Base-by-base conservation (phyloP, 2,329 filamentous ascomycete genomes). In the Aspergillus piperis region DNA sequence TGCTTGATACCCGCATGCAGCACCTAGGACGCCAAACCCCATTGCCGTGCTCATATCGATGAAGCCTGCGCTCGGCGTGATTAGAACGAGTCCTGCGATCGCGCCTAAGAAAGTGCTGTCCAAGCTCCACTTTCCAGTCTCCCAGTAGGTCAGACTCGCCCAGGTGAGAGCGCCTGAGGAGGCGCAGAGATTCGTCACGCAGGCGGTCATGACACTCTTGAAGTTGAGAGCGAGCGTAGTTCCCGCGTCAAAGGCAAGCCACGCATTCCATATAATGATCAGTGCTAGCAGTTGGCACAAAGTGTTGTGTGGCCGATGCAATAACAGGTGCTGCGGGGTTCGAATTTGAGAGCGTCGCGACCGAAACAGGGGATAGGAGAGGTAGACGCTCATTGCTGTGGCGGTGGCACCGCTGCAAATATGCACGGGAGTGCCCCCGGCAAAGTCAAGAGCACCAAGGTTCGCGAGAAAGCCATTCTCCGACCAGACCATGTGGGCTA, bases 71-170 rank as follows among this genome's bases (percentile, higher is more conserved):
- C 80, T 73, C 0, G 81, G 81, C 0, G 81, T 83, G 54, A 84
- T 83, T 75, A 83, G 81, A 21, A 84, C 81, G 4, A 84, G 72
- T 0, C 81, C 81, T 0, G 81, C 73, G n/a, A 84, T 81, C 0
- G 81, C 81, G 8, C 82, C 82, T 76, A 83, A 80, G 68, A 83
- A 83, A 4, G 77, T 81, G 3, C 77, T 77, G 62, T 83, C 81
- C 8, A 83, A 66, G 17, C 80, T 82, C 79, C 80, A 83, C 61
- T 69, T 72, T 15, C 73, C 77, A 6, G 71, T 73, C 57, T 77
- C 81, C 32, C 72, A 69, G 61, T 77, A 82, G 1, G 79, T 81
- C 42, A 82, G 76, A 19, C 72, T 61, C 36, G 77, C 77, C 81
- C 81, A 82, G 1, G 81, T 82, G 42, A 82, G 59, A 0, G 79